phyloP scores from a whole-genome alignment of 208 protist species.

The Wallacemonas sp. region DNA sequence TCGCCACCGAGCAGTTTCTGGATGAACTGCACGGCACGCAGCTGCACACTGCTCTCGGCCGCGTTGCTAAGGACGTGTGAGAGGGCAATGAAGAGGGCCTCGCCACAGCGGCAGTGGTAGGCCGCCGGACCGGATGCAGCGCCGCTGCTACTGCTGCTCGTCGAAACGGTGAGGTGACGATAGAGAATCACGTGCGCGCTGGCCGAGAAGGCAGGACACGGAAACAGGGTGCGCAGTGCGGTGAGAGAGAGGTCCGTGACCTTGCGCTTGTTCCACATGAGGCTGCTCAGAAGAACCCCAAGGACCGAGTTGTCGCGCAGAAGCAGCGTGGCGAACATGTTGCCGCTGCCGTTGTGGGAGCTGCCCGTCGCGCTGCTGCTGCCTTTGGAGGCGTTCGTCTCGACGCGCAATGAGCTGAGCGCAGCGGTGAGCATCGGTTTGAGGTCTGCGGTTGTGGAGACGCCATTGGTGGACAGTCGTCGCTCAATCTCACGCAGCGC shows the following conservation, averaged over 20 bases:
- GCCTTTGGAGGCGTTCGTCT: neutral
- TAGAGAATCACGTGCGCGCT: conserved; percentile 34
- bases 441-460: neutral
- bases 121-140: neutral
- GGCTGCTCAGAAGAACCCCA: conserved; percentile 45
- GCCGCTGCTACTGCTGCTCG: too few relatives aligned
- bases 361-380: neutral
- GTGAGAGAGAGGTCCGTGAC: conserved; percentile 36
- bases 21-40: conserved; percentile 45
- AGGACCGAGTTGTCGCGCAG: conserved; percentile 24
- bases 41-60: conserved; percentile 36
- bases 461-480: neutral
- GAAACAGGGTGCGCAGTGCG: conserved; percentile 48
- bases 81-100: conserved; percentile 44
- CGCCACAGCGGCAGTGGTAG: conserved; percentile 21
- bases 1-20: conserved; percentile 34
- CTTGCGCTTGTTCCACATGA: conserved; percentile 60
- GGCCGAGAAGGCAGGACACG: conserved; percentile 21
- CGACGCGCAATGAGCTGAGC: neutral
- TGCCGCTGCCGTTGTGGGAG: neutral
- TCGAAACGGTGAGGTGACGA: conserved; percentile 26
- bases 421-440: neutral
- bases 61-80: conserved; percentile 37
- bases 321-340: neutral
- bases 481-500: conserved; percentile 9